A percentile compares a stretch with the other conserved stretches of the same genome.
These are phyloP conservation scores for Calonectria henricotiae DNA, from an alignment of 2,329 filamentous ascomycete genomes.

Conservation along the genomic window DNA sequence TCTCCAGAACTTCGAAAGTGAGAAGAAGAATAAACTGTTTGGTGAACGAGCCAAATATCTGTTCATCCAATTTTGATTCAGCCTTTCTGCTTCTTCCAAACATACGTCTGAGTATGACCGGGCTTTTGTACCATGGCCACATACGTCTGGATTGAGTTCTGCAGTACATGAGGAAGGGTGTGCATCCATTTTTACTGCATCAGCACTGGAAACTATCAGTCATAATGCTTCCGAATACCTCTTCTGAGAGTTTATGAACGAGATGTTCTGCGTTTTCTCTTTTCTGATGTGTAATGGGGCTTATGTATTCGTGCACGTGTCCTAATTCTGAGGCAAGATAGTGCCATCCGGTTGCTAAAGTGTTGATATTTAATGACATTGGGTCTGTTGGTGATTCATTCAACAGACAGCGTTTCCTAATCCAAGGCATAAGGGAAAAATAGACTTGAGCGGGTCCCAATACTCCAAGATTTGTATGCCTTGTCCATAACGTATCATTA, in stretches of 20 bases:
- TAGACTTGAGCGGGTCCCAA: not conserved
- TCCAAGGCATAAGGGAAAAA: conserved; percentile 11
- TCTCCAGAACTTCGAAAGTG: conserved; percentile 6
- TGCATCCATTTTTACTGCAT: not conserved
- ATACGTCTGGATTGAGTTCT: not conserved
- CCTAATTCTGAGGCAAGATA: conserved; percentile 1
- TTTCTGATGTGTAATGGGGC: not conserved
- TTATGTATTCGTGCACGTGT: not conserved
- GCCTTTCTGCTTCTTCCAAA: not conserved
- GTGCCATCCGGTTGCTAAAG: conserved; percentile 6
- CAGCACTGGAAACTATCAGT: not conserved
- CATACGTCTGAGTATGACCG: not conserved
- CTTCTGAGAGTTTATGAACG: not conserved
- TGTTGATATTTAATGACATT: conserved; percentile 4
- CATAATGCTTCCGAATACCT: not conserved
- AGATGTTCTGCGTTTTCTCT: not conserved
- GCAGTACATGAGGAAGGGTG: not conserved
- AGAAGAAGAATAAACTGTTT: conserved; percentile 3
- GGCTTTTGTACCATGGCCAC: not conserved
- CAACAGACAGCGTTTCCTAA: not conserved
- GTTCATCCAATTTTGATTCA: not conserved
- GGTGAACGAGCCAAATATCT: not conserved
- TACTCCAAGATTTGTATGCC: not conserved
- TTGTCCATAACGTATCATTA: not conserved
- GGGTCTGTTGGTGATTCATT: conserved; percentile 5